phyloP scores from a whole-genome alignment of 129 eudicot genomes.

The Kitagawia praeruptora region DNA sequence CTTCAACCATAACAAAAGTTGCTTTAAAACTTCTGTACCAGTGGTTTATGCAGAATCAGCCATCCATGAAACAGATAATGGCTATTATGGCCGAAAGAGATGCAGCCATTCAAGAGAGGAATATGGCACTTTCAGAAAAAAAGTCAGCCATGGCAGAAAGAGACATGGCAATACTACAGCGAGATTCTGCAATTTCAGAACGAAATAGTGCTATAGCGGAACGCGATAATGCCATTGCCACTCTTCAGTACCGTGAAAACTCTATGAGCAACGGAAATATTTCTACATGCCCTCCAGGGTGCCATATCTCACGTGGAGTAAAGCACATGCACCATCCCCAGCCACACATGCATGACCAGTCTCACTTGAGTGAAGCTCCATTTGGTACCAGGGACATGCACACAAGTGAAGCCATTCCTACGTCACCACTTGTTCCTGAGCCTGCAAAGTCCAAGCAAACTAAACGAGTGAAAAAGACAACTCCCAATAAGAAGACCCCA shows the following conservation, averaged over 20 bases:
- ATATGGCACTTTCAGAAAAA: constrained; percentile 80
- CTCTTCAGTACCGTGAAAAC: constrained; percentile 78
- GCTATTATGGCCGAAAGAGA: constrained; percentile 95
- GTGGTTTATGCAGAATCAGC: constrained; percentile 98
- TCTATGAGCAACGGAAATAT: constrained; percentile 38
- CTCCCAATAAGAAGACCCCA: constrained; percentile 33
- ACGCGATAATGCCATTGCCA: constrained; percentile 78
- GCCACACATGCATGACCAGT: constrained; percentile 40
- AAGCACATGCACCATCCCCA: constrained; percentile 87
- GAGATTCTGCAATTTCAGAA: constrained; percentile 81
- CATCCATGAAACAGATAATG: constrained; percentile 97
- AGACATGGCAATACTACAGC: constrained; percentile 89
- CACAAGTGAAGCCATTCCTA: constrained; percentile 26
- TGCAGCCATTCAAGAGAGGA: constrained; percentile 88
- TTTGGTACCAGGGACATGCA: constrained; percentile 26
- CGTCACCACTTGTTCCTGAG: constrained; percentile 39
- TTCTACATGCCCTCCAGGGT: constrained; percentile 74
- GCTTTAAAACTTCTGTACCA: constrained; percentile 20
- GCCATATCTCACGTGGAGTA: constrained; percentile 72
- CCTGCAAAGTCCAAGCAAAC: constrained; percentile 41
- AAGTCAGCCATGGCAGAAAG: constrained; percentile 83
- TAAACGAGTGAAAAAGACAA: constrained; percentile 52
- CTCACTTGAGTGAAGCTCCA: constrained; percentile 39
- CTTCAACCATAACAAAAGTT: background rate
- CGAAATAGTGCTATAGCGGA: constrained; percentile 80